Percentiles rank a stretch among this genome's conserved stretches.
Evolutionary conservation across 139 green algal species (phyloP).

Genomic region (Chlorella sp.): DNA sequence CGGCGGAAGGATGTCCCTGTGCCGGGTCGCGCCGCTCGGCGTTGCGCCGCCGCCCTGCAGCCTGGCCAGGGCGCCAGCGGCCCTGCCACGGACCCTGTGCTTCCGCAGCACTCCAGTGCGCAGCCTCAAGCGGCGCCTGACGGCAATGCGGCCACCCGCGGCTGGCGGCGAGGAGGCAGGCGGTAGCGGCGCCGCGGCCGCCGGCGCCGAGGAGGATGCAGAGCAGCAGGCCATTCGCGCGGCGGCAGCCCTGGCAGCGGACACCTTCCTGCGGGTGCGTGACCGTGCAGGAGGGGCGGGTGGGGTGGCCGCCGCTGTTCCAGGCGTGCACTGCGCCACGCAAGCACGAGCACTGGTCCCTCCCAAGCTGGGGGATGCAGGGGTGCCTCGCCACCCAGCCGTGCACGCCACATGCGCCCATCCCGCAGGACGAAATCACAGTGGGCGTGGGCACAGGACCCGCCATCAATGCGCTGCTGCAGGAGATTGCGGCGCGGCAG

Average conservation of each 20-base stretch:
- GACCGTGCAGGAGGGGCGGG: too few species aligned
- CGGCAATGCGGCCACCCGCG: background rate
- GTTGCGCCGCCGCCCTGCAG: too few species aligned
- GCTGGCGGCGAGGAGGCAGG: background rate
- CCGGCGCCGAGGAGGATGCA: background rate
- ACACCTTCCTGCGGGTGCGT: slow-evolving; percentile 11
- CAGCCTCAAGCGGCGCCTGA: background rate
- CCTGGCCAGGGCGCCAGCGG: background rate
- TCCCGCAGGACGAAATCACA: background rate
- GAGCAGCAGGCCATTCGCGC: background rate
- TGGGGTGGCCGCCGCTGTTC: too few species aligned
- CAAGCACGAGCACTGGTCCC: too few species aligned
- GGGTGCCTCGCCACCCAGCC: too few species aligned
- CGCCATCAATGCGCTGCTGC: background rate
- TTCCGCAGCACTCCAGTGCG: background rate
- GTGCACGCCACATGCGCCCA: too few species aligned
- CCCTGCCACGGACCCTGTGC: background rate
- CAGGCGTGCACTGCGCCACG: too few species aligned
- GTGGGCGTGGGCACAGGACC: slow-evolving; percentile 28
- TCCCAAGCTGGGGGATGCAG: too few species aligned
- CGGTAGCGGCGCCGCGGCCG: background rate
- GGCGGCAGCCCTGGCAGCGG: slow-evolving; percentile 3
- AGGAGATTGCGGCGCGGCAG: slow-evolving; percentile 29
- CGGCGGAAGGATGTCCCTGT: too few species aligned
- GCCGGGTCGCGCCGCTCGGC: too few species aligned